These are phyloP conservation scores for Fragilaria radians DNA, from an alignment of 108 stramenopile genomes.

Conservation along the genomic window DNA sequence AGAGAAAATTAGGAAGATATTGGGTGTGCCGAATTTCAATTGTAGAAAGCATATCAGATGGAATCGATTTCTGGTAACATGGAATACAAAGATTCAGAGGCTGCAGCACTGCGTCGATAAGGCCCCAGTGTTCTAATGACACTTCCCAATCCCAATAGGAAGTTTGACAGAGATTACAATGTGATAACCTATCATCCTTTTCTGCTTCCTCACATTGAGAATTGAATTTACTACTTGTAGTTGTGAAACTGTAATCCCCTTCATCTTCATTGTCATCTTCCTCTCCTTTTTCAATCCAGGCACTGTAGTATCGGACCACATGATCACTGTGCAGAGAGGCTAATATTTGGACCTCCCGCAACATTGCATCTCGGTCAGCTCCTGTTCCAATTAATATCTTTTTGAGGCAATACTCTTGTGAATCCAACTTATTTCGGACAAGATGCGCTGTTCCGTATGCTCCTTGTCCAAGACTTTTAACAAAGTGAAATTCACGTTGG, in stretches of 20 bases:
- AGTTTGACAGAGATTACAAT: conserved; percentile 29
- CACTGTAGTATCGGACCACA: conserved; percentile 38
- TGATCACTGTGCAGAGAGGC: conserved; percentile 26
- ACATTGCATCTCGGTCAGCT: conserved; percentile 7
- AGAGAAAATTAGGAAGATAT: conserved; percentile 20
- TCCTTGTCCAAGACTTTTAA: conserved; percentile 24
- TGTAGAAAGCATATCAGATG: conserved; percentile 11
- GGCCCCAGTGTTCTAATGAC: conserved; percentile 30
- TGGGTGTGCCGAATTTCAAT: conserved; percentile 26
- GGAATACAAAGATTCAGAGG: conserved; percentile 34
- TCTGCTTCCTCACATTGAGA: conserved; percentile 11
- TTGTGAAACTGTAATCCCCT: too few relatives aligned
- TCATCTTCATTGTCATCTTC: conserved; percentile 3
- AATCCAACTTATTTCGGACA: conserved; percentile 27
- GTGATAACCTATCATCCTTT: conserved; percentile 1
- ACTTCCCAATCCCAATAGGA: conserved; percentile 36
- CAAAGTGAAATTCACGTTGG: conserved; percentile 13
- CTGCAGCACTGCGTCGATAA: conserved; percentile 40
- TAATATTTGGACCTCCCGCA: conserved; percentile 34
- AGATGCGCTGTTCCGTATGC: conserved; percentile 34
- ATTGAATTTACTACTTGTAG: too few relatives aligned
- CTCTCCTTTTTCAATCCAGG: conserved; percentile 27
- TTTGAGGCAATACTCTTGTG: conserved; percentile 28
- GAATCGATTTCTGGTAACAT: conserved; percentile 35
- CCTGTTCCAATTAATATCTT: conserved; percentile 16